Conservation (phyloP, 2,329 filamentous ascomycete species). For the Orbilia oligospora region DNA sequence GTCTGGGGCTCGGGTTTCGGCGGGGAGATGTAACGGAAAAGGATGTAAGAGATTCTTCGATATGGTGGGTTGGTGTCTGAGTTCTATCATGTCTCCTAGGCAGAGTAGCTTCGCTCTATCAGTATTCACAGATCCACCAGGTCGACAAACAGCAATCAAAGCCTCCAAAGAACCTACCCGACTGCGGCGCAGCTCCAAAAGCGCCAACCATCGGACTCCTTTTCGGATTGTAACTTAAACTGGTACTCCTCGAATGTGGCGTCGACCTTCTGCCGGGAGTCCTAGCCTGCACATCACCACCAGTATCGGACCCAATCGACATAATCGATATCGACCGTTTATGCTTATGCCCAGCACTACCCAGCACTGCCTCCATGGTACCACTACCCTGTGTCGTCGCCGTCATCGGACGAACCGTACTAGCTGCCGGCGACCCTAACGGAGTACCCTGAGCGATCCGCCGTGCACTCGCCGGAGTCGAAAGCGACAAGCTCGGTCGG, state of each 20-base stretch:
- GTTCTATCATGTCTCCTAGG: slow-evolving; percentile 37
- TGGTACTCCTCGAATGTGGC: slow-evolving; percentile 57
- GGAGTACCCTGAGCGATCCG: slow-evolving; percentile 25
- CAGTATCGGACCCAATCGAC: slow-evolving; percentile 75
- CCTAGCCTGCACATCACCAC: slow-evolving; percentile 47
- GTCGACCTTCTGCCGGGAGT: slow-evolving; percentile 54
- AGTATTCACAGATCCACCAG: slow-evolving; percentile 18
- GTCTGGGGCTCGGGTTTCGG: slow-evolving; percentile 40
- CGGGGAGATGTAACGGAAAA: slow-evolving; percentile 56
- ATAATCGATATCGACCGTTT: slow-evolving; percentile 86
- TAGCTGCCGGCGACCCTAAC: slow-evolving; percentile 50
- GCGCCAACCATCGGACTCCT: slow-evolving; percentile 46
- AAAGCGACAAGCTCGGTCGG: slow-evolving; percentile 77
- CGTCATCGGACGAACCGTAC: slow-evolving; percentile 59
- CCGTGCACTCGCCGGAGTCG: slow-evolving; percentile 65
- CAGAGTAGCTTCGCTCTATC: slow-evolving; percentile 42
- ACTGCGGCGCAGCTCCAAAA: slow-evolving; percentile 44
- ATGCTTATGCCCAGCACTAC: slow-evolving; percentile 73
- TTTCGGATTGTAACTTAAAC: slow-evolving; percentile 55
- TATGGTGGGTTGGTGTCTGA: slow-evolving; percentile 40
- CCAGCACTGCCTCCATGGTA: slow-evolving; percentile 35
- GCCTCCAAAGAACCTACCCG: slow-evolving; percentile 29
- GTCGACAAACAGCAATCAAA: not conserved
- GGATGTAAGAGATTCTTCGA: slow-evolving; percentile 59
- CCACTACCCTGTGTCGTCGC: slow-evolving; percentile 54